A percentile compares a stretch with the other conserved stretches of the same genome.
Evolutionary conservation across 805 yeast species (phyloP).

Genomic region (Saccharomycopsis guyanensis): DNA sequence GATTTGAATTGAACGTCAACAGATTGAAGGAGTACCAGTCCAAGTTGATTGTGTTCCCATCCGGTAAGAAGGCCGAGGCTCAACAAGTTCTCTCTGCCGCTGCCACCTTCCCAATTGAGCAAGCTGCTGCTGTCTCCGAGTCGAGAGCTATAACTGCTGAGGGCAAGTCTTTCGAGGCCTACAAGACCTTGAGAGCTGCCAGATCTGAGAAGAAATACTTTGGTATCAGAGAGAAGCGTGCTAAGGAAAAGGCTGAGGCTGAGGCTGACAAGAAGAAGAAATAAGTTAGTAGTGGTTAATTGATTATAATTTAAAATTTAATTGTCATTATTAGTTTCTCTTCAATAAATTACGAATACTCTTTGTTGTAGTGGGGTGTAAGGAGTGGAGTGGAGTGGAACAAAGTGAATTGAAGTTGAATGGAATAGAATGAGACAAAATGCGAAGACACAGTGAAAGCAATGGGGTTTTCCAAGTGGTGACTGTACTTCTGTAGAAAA

Average conservation of each 20-base stretch:
- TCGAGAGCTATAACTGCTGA: slow-evolving; percentile 79
- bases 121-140: slow-evolving; percentile 60
- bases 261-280: slow-evolving; percentile 99
- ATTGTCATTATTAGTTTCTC: background rate
- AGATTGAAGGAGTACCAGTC: slow-evolving; percentile 95
- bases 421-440: no score
- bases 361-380: no score
- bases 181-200: slow-evolving; percentile 91
- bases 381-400: no score
- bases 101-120: slow-evolving; percentile 87
- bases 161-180: slow-evolving; percentile 71
- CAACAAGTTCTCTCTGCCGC: slow-evolving; percentile 68
- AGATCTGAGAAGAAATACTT: slow-evolving; percentile 88
- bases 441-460: no score
- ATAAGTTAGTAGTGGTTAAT: slow-evolving; percentile 23
- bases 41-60: slow-evolving; percentile 93
- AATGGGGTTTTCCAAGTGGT: no score
- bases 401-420: no score
- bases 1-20: slow-evolving; percentile 87
- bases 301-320: no score
- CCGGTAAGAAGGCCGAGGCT: slow-evolving; percentile 73
- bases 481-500: no score
- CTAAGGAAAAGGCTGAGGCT: slow-evolving; percentile 95
- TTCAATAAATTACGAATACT: background rate
- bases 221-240: slow-evolving; percentile 98